Evolutionary conservation across 352 stramenopile species (phyloP).

Genomic region (Pythium vanterpoolii): DNA sequence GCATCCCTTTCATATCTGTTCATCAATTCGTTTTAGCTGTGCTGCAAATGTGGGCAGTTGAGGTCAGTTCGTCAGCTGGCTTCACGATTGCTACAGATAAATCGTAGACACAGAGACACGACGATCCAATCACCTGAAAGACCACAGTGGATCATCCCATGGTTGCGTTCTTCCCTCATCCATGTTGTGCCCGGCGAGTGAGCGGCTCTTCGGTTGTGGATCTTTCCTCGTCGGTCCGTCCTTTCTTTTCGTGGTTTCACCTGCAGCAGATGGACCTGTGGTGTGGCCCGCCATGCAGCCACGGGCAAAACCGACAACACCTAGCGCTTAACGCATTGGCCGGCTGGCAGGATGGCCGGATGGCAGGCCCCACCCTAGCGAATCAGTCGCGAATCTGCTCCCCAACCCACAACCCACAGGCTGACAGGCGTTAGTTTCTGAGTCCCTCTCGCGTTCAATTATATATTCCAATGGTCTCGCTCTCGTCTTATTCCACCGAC

Average conservation of each 20-base stretch:
- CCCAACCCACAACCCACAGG: not conserved
- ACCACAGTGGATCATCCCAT: not conserved
- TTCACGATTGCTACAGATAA: not conserved
- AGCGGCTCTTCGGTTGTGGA: constrained; percentile 4
- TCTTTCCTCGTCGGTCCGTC: too few relatives aligned
- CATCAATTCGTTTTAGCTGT: not conserved
- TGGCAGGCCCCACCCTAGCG: too few relatives aligned
- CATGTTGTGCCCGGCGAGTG: not conserved
- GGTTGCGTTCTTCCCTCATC: constrained; percentile 7
- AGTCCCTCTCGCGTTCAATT: not conserved
- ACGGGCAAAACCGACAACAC: too few relatives aligned
- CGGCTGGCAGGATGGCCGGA: too few relatives aligned
- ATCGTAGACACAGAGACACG: not conserved
- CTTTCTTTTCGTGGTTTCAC: too few relatives aligned
- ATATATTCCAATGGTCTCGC: not conserved
- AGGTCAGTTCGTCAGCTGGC: constrained; percentile 8
- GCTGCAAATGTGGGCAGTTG: not conserved
- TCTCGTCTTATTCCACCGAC: not conserved
- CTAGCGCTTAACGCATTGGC: too few relatives aligned
- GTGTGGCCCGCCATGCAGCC: too few relatives aligned
- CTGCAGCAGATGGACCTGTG: too few relatives aligned
- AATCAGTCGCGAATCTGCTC: not conserved
- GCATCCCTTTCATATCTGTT: not conserved
- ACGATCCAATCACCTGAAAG: not conserved
- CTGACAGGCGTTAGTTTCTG: too few relatives aligned